A percentile compares a stretch with the other conserved stretches of the same genome.
Conservation (phyloP, 108 stramenopile species). For the Aurantiochytrium sp. region DNA sequence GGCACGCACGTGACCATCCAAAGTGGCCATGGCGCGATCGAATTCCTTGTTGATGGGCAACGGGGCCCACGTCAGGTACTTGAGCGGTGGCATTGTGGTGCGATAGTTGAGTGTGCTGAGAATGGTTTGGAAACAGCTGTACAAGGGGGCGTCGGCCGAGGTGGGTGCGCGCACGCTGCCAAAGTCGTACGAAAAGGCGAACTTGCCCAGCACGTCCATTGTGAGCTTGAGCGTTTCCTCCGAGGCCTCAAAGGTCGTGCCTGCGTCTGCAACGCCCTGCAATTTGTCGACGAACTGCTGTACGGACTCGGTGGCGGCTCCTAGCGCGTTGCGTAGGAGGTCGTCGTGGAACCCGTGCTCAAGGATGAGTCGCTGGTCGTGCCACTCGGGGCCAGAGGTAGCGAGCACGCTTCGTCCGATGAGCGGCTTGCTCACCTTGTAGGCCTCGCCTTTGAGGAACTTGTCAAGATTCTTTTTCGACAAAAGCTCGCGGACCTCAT, state of each 20-base stretch:
- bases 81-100: background rate
- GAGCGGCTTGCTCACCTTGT: background rate
- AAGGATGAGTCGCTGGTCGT: background rate
- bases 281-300: background rate
- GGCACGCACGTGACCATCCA: background rate
- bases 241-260: background rate
- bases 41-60: background rate
- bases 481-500: background rate
- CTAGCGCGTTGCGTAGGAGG: background rate
- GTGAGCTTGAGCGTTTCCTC: background rate
- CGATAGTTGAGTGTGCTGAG: background rate
- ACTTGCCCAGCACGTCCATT: background rate
- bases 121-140: background rate
- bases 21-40: background rate
- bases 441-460: background rate
- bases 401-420: background rate
- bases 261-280: background rate
- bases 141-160: background rate
- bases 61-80: background rate
- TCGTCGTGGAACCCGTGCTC: background rate
- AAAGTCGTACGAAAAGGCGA: constrained; percentile 11
- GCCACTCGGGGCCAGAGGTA: constrained; percentile 1
- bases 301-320: background rate
- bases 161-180: background rate
- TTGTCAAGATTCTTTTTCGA: background rate